Conservation (phyloP, 108 stramenopile species). For the Skeletonema menzelii region DNA sequence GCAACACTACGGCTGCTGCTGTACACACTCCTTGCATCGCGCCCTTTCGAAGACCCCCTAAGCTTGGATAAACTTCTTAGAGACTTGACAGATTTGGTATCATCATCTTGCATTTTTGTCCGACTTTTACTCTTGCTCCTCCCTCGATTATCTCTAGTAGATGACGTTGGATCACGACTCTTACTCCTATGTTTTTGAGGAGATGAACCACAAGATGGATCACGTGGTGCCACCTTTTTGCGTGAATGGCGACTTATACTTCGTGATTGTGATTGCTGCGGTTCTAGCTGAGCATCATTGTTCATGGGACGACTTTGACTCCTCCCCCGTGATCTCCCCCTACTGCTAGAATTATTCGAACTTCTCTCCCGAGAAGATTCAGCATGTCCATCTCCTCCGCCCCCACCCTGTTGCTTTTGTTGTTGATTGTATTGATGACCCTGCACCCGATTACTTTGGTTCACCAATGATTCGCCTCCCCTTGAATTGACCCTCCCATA, state of each 20-base stretch:
- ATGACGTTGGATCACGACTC: not conserved
- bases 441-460: not conserved
- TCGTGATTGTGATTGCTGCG: not conserved
- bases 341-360: not conserved
- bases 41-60: not conserved
- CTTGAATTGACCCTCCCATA: not conserved
- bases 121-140: not conserved
- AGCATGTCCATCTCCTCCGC: not conserved
- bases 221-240: not conserved
- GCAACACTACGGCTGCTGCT: not conserved
- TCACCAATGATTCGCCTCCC: not conserved
- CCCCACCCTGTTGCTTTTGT: not conserved
- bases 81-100: not conserved
- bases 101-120: not conserved
- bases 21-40: not conserved
- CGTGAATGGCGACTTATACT: not conserved
- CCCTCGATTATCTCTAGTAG: not conserved
- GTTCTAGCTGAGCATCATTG: not conserved
- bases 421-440: not conserved
- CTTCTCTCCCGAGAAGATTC: not conserved
- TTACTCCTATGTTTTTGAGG: not conserved
- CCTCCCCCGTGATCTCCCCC: constrained; percentile 1
- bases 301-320: not conserved
- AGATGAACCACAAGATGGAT: not conserved
- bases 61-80: not conserved